phyloP scores from a whole-genome alignment of 495 filamentous ascomycete genomes.

The Neurospora cerealis region DNA sequence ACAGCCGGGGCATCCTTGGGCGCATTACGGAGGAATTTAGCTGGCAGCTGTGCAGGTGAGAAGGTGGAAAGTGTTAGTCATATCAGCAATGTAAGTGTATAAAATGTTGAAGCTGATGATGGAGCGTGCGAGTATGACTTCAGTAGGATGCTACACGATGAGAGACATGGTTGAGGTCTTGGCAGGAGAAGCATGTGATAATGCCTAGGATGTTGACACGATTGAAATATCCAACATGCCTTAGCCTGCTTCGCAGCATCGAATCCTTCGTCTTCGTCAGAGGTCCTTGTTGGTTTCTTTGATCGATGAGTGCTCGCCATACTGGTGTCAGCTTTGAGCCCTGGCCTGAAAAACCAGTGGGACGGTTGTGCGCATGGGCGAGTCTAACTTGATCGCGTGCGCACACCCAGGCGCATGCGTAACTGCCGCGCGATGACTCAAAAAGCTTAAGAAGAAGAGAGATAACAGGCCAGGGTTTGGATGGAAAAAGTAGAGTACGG shows the following conservation, averaged over 20 bases:
- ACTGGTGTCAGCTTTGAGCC: constrained; percentile 7
- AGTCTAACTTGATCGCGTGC: neutral
- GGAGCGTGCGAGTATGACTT: neutral
- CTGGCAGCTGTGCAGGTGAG: constrained; percentile 5
- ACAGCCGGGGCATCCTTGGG: constrained; percentile 13
- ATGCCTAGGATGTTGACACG: neutral
- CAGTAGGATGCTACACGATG: neutral
- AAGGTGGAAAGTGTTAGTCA: neutral
- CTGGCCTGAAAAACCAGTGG: neutral
- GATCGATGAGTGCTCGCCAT: constrained; percentile 8
- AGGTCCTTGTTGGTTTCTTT: neutral
- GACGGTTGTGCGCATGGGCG: neutral
- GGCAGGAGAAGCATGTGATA: neutral
- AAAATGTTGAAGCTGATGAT: neutral
- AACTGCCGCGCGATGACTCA: neutral
- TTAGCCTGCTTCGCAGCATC: constrained; percentile 18
- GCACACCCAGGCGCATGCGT: constrained; percentile 1
- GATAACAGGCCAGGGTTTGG: neutral
- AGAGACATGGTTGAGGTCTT: neutral
- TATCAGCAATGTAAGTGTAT: neutral
- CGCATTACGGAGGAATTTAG: neutral
- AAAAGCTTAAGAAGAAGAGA: neutral
- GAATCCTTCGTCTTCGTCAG: constrained; percentile 5
- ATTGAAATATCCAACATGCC: constrained; percentile 1
- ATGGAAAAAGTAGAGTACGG: neutral